Percentiles rank a stretch among this genome's conserved stretches.
Conservation (phyloP, 2,329 filamentous ascomycete genomes). For the Bipolaris victoriae region DNA sequence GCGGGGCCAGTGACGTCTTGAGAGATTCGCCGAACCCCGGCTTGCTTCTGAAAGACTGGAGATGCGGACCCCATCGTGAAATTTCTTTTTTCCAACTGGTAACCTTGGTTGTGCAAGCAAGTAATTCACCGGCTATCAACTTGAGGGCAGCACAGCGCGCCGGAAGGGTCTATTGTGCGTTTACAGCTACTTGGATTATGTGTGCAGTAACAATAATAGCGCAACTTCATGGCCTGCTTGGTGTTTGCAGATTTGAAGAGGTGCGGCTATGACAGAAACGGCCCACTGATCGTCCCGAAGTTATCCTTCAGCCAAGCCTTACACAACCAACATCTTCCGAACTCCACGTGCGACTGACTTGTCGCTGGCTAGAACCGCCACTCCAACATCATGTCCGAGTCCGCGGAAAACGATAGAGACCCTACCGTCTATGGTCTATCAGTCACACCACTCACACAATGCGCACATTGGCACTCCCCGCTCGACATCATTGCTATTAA, state of each 20-base stretch:
- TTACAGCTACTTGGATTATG: neutral
- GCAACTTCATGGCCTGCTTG: neutral
- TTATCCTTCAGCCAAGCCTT: slow-evolving; percentile 29
- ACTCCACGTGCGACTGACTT: neutral
- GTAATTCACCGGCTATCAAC: neutral
- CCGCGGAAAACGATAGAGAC: neutral
- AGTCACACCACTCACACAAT: slow-evolving; percentile 41
- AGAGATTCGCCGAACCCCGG: slow-evolving; percentile 39
- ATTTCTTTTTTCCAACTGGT: slow-evolving; percentile 11
- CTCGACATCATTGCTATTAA: slow-evolving; percentile 49
- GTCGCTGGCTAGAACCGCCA: neutral
- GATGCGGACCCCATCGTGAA: slow-evolving; percentile 23
- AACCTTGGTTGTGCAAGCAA: slow-evolving; percentile 3
- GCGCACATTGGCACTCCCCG: slow-evolving; percentile 40
- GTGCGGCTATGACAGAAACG: slow-evolving; percentile 8
- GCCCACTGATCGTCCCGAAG: slow-evolving; percentile 21
- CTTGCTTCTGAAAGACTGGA: slow-evolving; percentile 39
- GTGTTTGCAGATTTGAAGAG: neutral
- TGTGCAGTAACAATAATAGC: neutral
- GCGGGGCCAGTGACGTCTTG: slow-evolving; percentile 32
- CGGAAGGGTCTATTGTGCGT: too few species aligned
- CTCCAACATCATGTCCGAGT: slow-evolving; percentile 13
- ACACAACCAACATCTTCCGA: slow-evolving; percentile 9
- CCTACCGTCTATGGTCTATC: slow-evolving; percentile 36
- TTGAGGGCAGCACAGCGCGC: neutral